phyloP scores from a whole-genome alignment of 2,329 filamentous ascomycete genomes.

The Penicillium verrucosum region DNA sequence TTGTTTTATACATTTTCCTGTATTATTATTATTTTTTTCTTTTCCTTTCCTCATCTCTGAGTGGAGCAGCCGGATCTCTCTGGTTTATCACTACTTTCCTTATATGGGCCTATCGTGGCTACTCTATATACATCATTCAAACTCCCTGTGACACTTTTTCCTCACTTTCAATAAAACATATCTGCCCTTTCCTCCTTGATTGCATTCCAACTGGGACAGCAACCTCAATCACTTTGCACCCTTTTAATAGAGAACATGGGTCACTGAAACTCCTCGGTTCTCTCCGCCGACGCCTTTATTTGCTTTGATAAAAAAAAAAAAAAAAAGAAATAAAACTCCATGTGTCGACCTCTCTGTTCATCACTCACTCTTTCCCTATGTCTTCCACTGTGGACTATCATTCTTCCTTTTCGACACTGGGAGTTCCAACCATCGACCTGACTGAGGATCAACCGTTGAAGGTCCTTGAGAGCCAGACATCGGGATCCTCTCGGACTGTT shows the following conservation, averaged over 20 bases:
- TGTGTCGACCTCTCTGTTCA: constrained; percentile 12
- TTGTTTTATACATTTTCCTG: constrained; percentile 28
- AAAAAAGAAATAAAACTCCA: not conserved
- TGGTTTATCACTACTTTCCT: constrained; percentile 14
- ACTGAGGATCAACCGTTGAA: constrained; percentile 16
- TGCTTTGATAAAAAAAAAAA: constrained; percentile 5
- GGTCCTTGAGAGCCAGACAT: constrained; percentile 14
- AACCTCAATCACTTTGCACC: not conserved
- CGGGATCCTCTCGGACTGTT: constrained; percentile 32
- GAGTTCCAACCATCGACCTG: constrained; percentile 25
- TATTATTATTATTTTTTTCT: constrained; percentile 5
- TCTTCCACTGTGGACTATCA: constrained; percentile 31
- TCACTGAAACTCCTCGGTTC: constrained; percentile 14
- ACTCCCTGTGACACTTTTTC: constrained; percentile 17
- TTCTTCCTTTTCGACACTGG: constrained; percentile 25
- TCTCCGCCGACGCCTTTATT: constrained; percentile 6
- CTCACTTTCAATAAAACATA: constrained; percentile 1
- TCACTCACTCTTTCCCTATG: constrained; percentile 28
- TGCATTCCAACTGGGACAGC: constrained; percentile 13
- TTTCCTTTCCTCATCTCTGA: constrained; percentile 1
- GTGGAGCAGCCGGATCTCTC: constrained; percentile 9
- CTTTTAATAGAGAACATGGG: constrained; percentile 11
- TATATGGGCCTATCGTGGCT: constrained; percentile 23
- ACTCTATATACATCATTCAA: constrained; percentile 27
- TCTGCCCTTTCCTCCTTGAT: constrained; percentile 5